Conservation (phyloP, 202 grass and related monocot genomes). For the Cymbopogon flexuosus region DNA sequence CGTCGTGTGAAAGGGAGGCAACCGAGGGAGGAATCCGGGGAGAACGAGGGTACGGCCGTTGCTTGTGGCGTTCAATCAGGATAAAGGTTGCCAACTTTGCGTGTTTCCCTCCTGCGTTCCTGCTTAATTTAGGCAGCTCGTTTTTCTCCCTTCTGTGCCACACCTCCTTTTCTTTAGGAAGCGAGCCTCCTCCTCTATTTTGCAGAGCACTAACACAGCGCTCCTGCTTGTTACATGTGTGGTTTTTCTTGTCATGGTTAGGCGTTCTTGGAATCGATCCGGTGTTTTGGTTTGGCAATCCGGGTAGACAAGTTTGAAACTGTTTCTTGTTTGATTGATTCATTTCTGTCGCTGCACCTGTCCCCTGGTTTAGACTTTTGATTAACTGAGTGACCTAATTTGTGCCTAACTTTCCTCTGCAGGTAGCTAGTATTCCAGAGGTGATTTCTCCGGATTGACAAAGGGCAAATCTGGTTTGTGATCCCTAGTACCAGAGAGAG, state of each 20-base stretch:
- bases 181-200: constrained; percentile 12
- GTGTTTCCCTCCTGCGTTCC: constrained; percentile 31
- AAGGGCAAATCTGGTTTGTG: not conserved
- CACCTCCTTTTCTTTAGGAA: constrained; percentile 2
- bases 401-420: constrained; percentile 37
- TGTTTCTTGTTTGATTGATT: constrained; percentile 25
- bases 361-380: constrained; percentile 25
- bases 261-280: not conserved
- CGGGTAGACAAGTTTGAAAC: constrained; percentile 15
- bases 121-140: constrained; percentile 37
- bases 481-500: not conserved
- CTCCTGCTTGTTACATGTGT: not conserved
- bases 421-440: constrained; percentile 24
- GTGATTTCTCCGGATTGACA: not conserved
- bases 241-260: not conserved
- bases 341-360: not conserved
- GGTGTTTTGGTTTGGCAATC: constrained; percentile 29
- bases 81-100: constrained; percentile 39
- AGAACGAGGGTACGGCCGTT: not conserved
- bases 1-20: constrained; percentile 10
- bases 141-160: not conserved
- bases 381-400: constrained; percentile 24
- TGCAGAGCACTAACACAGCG: not conserved
- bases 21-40: not conserved
- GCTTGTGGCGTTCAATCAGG: constrained; percentile 36